Base-by-base conservation (phyloP, 2,329 filamentous ascomycete species). In the Exophiala spinifera region DNA sequence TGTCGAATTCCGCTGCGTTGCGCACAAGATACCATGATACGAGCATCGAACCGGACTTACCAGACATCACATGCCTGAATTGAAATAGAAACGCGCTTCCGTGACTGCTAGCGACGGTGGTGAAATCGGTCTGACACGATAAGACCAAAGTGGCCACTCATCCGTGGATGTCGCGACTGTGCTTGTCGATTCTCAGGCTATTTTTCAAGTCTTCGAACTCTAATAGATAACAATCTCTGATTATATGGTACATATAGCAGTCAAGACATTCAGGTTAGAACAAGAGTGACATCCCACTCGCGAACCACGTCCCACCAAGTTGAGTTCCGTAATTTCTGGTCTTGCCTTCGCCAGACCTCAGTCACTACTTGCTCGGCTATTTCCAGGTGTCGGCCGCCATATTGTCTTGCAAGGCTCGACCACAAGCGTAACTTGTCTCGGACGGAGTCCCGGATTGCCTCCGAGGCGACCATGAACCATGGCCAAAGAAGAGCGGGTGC, bases 401-500 rank as follows among this genome's bases (percentile, higher is more conserved):
- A 49, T 49, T 40, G 34, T 19, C 47, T 40, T 39, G 47, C 47
- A 19, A 43, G 36, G 33, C 36, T 43, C 34, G 47, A 39, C 47
- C 47, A 49, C 36, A 49, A 28, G 47, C 47, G 47, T 37, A 49
- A 17, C 39, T 49, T 49, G 34, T 43, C 34, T 31, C 47, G 31
- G 14, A 43, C 33, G 4, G 47, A 23, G 17, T 49, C 47, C 25
- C 47, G 20, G n/a, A 49, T 49, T 4, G 47, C 36, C n/a, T 49
- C 47, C 21, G 47, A 49, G 13, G 47, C 47, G 21, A 49, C 47
- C 47, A 49, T 49, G 36, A 49, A 49, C 47, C 47, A 49, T 28
- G 47, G 47, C 47, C 47, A 49, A 14, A 49, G 36, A 49, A 49
- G 47, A 4, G 47, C 47, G 14, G 47, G 47, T 11, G 34, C 34